Evolutionary conservation across 805 yeast genomes (phyloP).

Genomic region (Spathaspora arborariae): DNA sequence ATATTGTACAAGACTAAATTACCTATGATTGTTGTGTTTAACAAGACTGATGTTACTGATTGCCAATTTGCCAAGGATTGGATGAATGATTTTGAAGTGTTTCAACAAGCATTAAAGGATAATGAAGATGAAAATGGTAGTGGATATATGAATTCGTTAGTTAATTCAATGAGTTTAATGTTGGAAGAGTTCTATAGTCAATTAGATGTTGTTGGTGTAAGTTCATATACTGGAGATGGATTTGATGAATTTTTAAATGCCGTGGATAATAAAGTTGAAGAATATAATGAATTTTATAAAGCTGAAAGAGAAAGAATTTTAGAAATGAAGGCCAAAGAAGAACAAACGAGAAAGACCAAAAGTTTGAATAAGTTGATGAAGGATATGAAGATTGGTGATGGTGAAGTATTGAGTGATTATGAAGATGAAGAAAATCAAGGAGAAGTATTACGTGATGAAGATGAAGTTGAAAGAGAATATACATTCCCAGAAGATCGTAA

Average conservation of each 20-base stretch:
- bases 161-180: constrained; percentile 94
- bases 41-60: constrained; percentile 85
- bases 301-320: constrained; percentile 82
- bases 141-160: constrained; percentile 91
- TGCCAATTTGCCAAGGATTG: constrained; percentile 90
- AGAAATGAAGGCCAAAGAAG: constrained; percentile 72
- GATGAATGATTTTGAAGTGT: constrained; percentile 95
- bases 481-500: constrained; percentile 66
- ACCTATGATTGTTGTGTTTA: constrained; percentile 95
- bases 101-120: constrained; percentile 75
- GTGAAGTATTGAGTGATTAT: constrained; percentile 50
- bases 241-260: constrained; percentile 86
- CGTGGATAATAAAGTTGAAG: constrained; percentile 83
- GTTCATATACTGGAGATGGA: constrained; percentile 91
- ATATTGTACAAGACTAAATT: constrained; percentile 91
- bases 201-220: constrained; percentile 87
- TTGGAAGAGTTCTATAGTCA: constrained; percentile 94
- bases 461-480: constrained; percentile 55
- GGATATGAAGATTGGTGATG: constrained; percentile 51
- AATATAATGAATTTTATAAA: constrained; percentile 77
- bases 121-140: constrained; percentile 65
- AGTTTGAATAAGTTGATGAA: constrained; percentile 73
- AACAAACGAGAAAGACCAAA: constrained; percentile 65
- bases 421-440: constrained; percentile 47
- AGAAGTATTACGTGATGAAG: constrained; percentile 45